A percentile compares a stretch with the other conserved stretches of the same genome.
phyloP scores from a whole-genome alignment of 169 alveolate species.

The Besnoitia besnoiti region DNA sequence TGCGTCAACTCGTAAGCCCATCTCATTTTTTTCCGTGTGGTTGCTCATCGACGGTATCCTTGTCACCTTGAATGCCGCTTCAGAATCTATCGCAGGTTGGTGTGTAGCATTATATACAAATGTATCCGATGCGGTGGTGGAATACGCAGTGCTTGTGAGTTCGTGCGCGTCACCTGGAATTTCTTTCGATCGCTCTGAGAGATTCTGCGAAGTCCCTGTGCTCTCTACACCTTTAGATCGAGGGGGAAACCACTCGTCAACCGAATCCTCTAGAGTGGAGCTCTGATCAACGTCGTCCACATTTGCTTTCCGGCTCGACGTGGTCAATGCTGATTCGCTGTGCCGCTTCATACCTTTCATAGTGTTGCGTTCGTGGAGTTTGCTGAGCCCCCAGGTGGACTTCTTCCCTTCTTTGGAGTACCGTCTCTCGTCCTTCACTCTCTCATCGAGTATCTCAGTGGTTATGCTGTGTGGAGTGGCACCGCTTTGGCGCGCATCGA shows the following conservation, averaged over 20 bases:
- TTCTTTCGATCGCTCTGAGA: too few relatives aligned
- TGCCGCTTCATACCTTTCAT: background rate
- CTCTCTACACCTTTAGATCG: too few relatives aligned
- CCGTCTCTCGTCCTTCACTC: background rate
- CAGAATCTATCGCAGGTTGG: too few relatives aligned
- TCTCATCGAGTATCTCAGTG: background rate
- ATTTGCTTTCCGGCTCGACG: background rate
- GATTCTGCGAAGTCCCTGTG: too few relatives aligned
- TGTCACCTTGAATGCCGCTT: too few relatives aligned
- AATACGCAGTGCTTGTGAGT: background rate
- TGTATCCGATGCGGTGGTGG: background rate
- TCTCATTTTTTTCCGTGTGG: background rate
- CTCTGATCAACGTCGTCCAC: background rate
- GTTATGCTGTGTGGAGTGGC: too few relatives aligned
- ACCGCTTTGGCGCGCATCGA: background rate
- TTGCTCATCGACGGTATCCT: background rate
- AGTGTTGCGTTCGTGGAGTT: background rate
- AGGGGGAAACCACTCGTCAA: too few relatives aligned
- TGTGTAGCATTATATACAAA: too few relatives aligned
- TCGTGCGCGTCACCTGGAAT: background rate
- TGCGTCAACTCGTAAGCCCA: too few relatives aligned
- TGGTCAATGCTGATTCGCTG: background rate
- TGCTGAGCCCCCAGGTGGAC: background rate
- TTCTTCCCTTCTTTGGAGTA: conserved; percentile 17
- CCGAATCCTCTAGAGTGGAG: too few relatives aligned